These are phyloP conservation scores for Cladophialophora carrionii DNA, from an alignment of 2,329 filamentous ascomycete genomes.

Conservation along the genomic window DNA sequence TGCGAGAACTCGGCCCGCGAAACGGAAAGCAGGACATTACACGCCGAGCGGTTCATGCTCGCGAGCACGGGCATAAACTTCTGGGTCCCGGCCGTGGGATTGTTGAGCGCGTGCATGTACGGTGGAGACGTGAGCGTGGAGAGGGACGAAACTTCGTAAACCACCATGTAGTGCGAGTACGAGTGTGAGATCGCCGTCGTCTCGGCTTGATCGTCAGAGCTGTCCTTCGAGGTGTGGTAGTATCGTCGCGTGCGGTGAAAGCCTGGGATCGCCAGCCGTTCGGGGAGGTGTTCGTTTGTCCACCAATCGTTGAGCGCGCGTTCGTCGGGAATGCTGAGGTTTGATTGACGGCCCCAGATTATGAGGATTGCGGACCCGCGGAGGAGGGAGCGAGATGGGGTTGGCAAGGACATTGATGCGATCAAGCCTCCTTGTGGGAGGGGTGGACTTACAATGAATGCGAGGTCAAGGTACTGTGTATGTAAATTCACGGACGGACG, in stretches of 20 bases:
- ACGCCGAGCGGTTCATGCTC: constrained; percentile 23
- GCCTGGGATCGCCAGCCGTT: constrained; percentile 23
- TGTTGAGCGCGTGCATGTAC: constrained; percentile 29
- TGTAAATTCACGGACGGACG: neutral
- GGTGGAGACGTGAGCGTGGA: constrained; percentile 16
- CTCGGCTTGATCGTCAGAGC: neutral
- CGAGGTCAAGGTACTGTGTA: neutral
- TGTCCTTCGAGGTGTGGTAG: constrained; percentile 7
- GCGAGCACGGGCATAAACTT: constrained; percentile 64
- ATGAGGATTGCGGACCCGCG: constrained; percentile 24
- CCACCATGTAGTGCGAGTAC: constrained; percentile 22
- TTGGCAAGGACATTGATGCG: neutral
- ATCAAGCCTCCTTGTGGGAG: neutral
- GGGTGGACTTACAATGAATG: neutral
- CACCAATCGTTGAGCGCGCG: constrained; percentile 28
- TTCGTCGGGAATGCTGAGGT: constrained; percentile 10
- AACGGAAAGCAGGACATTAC: constrained; percentile 15
- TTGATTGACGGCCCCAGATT: constrained; percentile 20
- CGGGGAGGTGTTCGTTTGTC: constrained; percentile 29
- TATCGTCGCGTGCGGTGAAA: constrained; percentile 25
- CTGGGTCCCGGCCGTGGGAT: constrained; percentile 62
- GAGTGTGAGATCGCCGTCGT: neutral
- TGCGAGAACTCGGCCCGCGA: constrained; percentile 14
- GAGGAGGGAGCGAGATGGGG: constrained; percentile 7
- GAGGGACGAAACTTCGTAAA: constrained; percentile 23